Evolutionary conservation across 352 stramenopile species (phyloP).

Genomic region (Globisporangium perplexum): DNA sequence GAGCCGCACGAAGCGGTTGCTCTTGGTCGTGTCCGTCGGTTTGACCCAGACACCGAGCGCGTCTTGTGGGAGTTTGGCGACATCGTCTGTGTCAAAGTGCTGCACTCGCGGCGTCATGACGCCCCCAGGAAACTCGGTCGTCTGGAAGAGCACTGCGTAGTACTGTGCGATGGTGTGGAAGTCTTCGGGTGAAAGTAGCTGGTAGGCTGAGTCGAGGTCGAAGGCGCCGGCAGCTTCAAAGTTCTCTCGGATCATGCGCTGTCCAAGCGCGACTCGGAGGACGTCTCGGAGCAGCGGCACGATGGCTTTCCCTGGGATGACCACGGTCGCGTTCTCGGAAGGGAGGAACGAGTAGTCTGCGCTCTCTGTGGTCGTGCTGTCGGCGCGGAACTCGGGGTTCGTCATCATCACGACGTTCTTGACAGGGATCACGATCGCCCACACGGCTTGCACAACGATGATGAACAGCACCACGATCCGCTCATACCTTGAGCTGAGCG

Average conservation of each 20-base stretch:
- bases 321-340: not conserved
- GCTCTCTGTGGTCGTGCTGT: constrained; percentile 14
- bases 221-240: constrained; percentile 20
- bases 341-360: constrained; percentile 6
- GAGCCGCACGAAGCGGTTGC: constrained; percentile 18
- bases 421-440: constrained; percentile 29
- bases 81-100: constrained; percentile 7
- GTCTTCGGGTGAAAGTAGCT: constrained; percentile 21
- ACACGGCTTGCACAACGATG: constrained; percentile 21
- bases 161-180: constrained; percentile 22
- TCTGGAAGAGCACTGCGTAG: constrained; percentile 30
- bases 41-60: constrained; percentile 22
- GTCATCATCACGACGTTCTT: constrained; percentile 38
- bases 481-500: constrained; percentile 8
- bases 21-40: constrained; percentile 15
- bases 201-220: constrained; percentile 22
- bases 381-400: constrained; percentile 20
- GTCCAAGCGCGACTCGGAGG: constrained; percentile 14
- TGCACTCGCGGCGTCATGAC: constrained; percentile 19
- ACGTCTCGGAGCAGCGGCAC: constrained; percentile 17
- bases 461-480: constrained; percentile 13
- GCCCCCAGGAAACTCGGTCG: constrained; percentile 24
- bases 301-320: constrained; percentile 14
- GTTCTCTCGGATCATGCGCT: constrained; percentile 17
- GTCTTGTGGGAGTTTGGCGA: constrained; percentile 8